phyloP scores from a whole-genome alignment of 2,329 filamentous ascomycete genomes.

The Penicillium glabrum region DNA sequence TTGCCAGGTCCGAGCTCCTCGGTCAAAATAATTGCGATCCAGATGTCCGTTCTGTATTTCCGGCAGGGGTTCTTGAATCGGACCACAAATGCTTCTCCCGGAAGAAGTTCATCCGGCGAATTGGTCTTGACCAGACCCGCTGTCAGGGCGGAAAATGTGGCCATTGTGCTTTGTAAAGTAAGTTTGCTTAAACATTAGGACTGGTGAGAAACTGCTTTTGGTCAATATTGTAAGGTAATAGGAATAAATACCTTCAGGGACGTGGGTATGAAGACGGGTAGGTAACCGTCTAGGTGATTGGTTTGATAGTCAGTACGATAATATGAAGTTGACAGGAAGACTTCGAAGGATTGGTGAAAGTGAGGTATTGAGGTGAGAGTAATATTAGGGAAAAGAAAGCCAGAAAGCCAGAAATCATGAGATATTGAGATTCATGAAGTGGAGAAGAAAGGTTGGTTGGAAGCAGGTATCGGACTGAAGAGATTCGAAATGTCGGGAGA shows the following conservation, averaged over 20 bases:
- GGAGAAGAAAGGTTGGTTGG: background rate
- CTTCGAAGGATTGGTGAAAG: background rate
- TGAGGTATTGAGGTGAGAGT: background rate
- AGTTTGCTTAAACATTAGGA: background rate
- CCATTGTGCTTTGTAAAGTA: background rate
- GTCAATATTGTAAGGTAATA: background rate
- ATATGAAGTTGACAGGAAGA: background rate
- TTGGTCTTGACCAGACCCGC: background rate
- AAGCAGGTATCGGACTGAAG: background rate
- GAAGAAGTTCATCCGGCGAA: background rate
- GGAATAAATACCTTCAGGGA: background rate
- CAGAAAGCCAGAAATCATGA: background rate
- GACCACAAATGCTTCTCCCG: constrained; percentile 5
- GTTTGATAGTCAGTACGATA: background rate
- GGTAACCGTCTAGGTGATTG: background rate
- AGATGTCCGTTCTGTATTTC: constrained; percentile 9
- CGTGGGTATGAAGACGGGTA: background rate
- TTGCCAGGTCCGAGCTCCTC: constrained; percentile 3
- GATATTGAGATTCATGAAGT: background rate
- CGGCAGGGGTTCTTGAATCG: constrained; percentile 13
- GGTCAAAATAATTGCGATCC: constrained; percentile 9
- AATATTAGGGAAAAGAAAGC: background rate
- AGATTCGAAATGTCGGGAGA: background rate
- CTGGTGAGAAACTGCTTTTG: background rate
- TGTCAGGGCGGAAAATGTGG: background rate